A percentile compares a stretch with the other conserved stretches of the same genome.
Evolutionary conservation across 805 yeast species (phyloP).

Genomic region (Yarrowia sp.): DNA sequence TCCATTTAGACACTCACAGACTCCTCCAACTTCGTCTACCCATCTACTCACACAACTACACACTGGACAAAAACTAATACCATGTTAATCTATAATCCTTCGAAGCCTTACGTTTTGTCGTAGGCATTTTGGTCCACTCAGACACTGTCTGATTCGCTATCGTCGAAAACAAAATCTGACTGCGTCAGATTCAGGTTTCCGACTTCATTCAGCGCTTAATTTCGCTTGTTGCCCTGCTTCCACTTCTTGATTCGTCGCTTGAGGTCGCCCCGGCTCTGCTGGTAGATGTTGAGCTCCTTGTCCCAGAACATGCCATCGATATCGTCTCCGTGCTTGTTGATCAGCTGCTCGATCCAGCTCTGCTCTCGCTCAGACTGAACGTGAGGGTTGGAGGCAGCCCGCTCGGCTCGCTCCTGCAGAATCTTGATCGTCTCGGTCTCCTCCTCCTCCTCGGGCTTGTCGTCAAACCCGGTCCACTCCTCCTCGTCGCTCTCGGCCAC

Average conservation of each 20-base stretch:
- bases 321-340: slow-evolving; percentile 82
- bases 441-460: slow-evolving; percentile 29
- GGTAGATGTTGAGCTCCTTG: slow-evolving; percentile 73
- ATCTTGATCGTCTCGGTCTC: slow-evolving; percentile 61
- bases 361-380: slow-evolving; percentile 68
- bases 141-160: no score
- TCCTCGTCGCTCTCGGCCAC: slow-evolving; percentile 32
- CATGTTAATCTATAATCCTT: no score
- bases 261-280: slow-evolving; percentile 82
- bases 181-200: no score
- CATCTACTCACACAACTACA: no score
- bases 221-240: slow-evolving; percentile 50
- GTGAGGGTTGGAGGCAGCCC: slow-evolving; percentile 48
- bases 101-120: no score
- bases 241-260: slow-evolving; percentile 68
- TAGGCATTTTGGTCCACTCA: no score
- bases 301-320: slow-evolving; percentile 92
- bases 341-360: slow-evolving; percentile 64
- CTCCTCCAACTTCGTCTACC: no score
- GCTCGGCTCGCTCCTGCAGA: slow-evolving; percentile 60
- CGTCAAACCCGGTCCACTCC: slow-evolving; percentile 32
- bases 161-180: no score
- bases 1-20: no score
- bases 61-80: no score
- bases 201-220: not conserved